Percentiles rank a stretch among this genome's conserved stretches.
phyloP scores from a whole-genome alignment of 345 rosid species.

The Euphorbia pulcherrima region DNA sequence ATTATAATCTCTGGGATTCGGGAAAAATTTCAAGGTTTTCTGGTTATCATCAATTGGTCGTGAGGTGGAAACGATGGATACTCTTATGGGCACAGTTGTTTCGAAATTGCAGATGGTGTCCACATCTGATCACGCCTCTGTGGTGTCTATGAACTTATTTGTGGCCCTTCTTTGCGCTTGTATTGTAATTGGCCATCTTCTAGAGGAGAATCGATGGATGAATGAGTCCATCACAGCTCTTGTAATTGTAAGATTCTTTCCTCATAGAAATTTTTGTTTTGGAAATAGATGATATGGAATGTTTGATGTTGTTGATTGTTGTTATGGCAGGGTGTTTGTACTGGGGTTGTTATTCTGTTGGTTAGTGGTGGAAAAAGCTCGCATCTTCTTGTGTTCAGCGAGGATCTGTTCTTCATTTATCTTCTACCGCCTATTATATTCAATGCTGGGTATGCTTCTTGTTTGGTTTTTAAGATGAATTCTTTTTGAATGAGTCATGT shows the following conservation, averaged over 20 bases:
- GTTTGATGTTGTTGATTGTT: no score
- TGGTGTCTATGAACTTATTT: conserved; percentile 81
- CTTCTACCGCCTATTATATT: conserved; percentile 97
- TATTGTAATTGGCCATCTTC: conserved; percentile 78
- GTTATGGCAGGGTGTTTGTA: conserved; percentile 67
- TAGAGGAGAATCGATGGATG: conserved; percentile 82
- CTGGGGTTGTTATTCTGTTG: conserved; percentile 78
- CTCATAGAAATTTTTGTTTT: no score
- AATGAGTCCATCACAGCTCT: conserved; percentile 96
- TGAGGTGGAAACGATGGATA: no score
- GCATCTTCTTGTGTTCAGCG: conserved; percentile 81
- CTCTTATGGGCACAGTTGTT: no score
- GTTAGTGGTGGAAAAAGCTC: conserved; percentile 77
- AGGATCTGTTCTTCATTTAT: conserved; percentile 93
- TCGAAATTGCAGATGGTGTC: no score
- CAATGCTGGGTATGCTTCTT: conserved; percentile 69
- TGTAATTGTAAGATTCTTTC: conserved; percentile 51
- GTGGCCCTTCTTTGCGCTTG: conserved; percentile 85
- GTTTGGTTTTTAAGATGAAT: no score
- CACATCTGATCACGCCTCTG: conserved; percentile 72
- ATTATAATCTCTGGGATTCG: no score
- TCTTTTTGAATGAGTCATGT: no score
- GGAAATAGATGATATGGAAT: no score
- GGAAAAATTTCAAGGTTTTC: no score
- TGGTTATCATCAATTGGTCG: no score